phyloP scores from a whole-genome alignment of 2,329 filamentous ascomycete species.

The Coleophoma cylindrospora region DNA sequence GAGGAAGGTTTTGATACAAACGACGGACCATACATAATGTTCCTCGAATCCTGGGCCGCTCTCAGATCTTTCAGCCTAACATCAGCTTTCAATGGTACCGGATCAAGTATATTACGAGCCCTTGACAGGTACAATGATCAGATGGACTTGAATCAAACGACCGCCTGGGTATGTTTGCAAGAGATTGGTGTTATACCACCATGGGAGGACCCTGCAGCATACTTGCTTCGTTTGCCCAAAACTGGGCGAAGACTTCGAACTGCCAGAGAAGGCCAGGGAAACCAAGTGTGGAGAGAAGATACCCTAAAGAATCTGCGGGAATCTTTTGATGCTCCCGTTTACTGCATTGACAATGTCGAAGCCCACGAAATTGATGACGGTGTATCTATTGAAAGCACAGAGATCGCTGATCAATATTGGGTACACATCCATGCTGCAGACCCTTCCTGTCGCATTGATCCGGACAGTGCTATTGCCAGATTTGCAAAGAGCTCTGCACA shows the following conservation, averaged over 20 bases:
- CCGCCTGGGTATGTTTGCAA: constrained; percentile 65
- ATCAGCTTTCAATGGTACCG: constrained; percentile 54
- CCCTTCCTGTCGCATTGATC: constrained; percentile 64
- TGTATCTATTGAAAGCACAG: constrained; percentile 61
- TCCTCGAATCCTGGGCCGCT: constrained; percentile 65
- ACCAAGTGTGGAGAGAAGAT: constrained; percentile 32
- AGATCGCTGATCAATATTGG: constrained; percentile 56
- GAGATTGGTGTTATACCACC: constrained; percentile 68
- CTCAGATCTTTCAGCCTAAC: constrained; percentile 45
- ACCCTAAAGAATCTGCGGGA: constrained; percentile 49
- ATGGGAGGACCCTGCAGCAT: constrained; percentile 64
- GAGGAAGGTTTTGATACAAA: constrained; percentile 6
- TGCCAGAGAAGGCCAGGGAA: constrained; percentile 24
- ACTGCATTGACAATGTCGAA: constrained; percentile 64
- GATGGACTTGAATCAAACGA: constrained; percentile 37
- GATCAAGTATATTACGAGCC: constrained; percentile 58
- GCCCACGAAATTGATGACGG: constrained; percentile 77
- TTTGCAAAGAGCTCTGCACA: constrained; percentile 56
- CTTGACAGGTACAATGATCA: constrained; percentile 52
- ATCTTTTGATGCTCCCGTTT: constrained; percentile 56
- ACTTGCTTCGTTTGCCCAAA: constrained; percentile 51
- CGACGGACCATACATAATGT: constrained; percentile 40
- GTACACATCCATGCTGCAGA: constrained; percentile 76
- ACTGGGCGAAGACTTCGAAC: constrained; percentile 27
- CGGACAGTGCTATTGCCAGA: constrained; percentile 51